These are phyloP conservation scores for Kwoniella bestiolae DNA, from an alignment of 768 basidiomycete species.

Conservation along the genomic window DNA sequence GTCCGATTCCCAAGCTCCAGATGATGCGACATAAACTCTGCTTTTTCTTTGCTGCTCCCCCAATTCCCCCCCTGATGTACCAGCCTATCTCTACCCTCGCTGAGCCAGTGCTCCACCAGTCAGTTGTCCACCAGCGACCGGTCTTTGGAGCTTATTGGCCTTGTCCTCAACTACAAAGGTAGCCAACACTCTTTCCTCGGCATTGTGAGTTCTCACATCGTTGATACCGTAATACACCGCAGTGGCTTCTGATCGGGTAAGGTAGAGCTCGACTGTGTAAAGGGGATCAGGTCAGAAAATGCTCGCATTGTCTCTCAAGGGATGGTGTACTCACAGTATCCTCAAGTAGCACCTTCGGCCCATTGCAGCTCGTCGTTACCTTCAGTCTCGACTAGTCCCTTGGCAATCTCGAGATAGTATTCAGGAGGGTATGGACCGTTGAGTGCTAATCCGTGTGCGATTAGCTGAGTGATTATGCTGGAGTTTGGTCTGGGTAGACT, in stretches of 20 bases:
- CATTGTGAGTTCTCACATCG: slow-evolving; percentile 41
- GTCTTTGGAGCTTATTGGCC: slow-evolving; percentile 62
- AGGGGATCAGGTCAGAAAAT: no score
- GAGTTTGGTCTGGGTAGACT: no score
- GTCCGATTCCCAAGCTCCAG: no score
- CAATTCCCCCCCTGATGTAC: no score
- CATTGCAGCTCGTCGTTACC: slow-evolving; percentile 65
- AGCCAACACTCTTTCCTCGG: slow-evolving; percentile 14
- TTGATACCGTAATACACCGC: slow-evolving; percentile 67
- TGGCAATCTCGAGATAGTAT: slow-evolving; percentile 53
- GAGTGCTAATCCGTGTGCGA: no score
- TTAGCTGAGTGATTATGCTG: no score
- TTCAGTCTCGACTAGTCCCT: slow-evolving; percentile 54
- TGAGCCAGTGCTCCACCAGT: slow-evolving; percentile 58
- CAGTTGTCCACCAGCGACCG: slow-evolving; percentile 63
- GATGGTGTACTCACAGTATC: slow-evolving; percentile 63
- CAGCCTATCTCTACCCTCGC: no score
- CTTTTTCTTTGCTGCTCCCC: no score
- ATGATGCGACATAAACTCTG: no score
- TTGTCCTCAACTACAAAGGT: slow-evolving; percentile 52
- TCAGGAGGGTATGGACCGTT: slow-evolving; percentile 24
- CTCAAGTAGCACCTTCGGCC: slow-evolving; percentile 67
- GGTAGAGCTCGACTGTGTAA: slow-evolving; percentile 62
- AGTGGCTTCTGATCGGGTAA: slow-evolving; percentile 61
- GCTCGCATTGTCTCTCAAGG: no score